Conservation (phyloP, 345 rosid genomes). For the Tarenaya hassleriana region DNA sequence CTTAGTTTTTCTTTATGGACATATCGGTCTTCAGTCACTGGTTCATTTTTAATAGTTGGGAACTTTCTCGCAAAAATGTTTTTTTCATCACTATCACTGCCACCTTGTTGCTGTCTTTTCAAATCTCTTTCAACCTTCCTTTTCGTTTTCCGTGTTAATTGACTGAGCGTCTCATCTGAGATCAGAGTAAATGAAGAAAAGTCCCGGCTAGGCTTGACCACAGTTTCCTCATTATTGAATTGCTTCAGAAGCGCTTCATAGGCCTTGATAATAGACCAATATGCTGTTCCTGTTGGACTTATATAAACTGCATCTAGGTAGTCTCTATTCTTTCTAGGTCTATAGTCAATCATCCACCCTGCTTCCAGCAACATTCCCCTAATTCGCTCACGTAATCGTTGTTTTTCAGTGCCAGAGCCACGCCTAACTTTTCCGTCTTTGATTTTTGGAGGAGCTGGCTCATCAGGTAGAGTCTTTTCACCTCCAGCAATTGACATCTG, state of each 20-base stretch:
- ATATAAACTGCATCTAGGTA: constrained; percentile 90
- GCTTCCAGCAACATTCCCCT: constrained; percentile 82
- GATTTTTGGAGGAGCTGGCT: constrained; percentile 24
- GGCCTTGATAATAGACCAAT: constrained; percentile 92
- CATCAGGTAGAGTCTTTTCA: constrained; percentile 39
- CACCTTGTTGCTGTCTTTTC: constrained; percentile 45
- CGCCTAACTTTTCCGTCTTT: constrained; percentile 64
- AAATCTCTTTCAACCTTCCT: constrained; percentile 55
- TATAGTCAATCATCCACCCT: constrained; percentile 87
- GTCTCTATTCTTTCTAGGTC: constrained; percentile 80
- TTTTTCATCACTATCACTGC: constrained; percentile 32
- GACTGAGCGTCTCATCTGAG: constrained; percentile 65
- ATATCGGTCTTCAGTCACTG: constrained; percentile 40
- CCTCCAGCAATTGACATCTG: constrained; percentile 33
- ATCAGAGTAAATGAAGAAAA: constrained; percentile 51
- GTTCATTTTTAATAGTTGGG: constrained; percentile 31
- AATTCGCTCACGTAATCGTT: constrained; percentile 75
- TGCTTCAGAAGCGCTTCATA: constrained; percentile 84
- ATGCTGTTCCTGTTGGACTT: constrained; percentile 83
- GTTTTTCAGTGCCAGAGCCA: constrained; percentile 90
- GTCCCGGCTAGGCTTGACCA: constrained; percentile 31
- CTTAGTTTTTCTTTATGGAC: constrained; percentile 59
- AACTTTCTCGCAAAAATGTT: constrained; percentile 29
- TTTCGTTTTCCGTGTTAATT: constrained; percentile 58
- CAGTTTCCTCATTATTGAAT: constrained; percentile 41